phyloP scores from a whole-genome alignment of 1,139 yeast genomes.

The Lodderomyces jiufengensis region DNA sequence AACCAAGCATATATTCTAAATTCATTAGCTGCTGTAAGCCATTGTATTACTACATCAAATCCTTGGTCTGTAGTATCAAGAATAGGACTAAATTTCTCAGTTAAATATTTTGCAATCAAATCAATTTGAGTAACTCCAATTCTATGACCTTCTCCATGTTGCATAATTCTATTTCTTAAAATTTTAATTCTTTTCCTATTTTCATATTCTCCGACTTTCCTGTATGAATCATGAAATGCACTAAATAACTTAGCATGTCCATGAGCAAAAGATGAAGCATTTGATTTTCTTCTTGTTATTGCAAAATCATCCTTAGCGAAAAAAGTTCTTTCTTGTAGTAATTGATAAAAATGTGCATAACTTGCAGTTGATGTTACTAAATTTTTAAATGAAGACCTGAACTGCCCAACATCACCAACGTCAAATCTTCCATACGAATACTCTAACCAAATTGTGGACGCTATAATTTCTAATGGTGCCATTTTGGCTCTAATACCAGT shows the following conservation, averaged over 20 bases:
- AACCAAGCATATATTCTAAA: conserved; percentile 23
- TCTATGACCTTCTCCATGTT: conserved; percentile 15
- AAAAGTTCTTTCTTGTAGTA: conserved; percentile 26
- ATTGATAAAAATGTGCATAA: conserved; percentile 30
- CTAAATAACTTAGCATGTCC: conserved; percentile 21
- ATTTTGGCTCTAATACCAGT: conserved; percentile 18
- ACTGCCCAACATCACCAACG: conserved; percentile 26
- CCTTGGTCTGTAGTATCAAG: conserved; percentile 19
- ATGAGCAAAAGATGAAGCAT: conserved; percentile 15
- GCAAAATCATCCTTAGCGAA: conserved; percentile 16
- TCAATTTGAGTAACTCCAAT: conserved; percentile 25
- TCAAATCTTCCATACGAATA: conserved; percentile 30
- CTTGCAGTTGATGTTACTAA: conserved; percentile 24
- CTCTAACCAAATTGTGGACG: conserved; percentile 22
- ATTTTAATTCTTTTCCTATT: conserved; percentile 20
- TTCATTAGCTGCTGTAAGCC: conserved; percentile 31
- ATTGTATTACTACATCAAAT: conserved; percentile 18
- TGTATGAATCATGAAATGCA: conserved; percentile 29
- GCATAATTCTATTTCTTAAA: conserved; percentile 20
- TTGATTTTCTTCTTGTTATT: conserved; percentile 17
- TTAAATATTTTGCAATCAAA: conserved; percentile 18
- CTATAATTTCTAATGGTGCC: conserved; percentile 22
- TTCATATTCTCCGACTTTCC: conserved; percentile 32
- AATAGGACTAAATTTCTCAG: conserved; percentile 19
- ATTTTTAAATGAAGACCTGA: conserved; percentile 23